These are phyloP conservation scores for Penicillium alfredii DNA, from an alignment of 495 filamentous ascomycete genomes.

Conservation along the genomic window DNA sequence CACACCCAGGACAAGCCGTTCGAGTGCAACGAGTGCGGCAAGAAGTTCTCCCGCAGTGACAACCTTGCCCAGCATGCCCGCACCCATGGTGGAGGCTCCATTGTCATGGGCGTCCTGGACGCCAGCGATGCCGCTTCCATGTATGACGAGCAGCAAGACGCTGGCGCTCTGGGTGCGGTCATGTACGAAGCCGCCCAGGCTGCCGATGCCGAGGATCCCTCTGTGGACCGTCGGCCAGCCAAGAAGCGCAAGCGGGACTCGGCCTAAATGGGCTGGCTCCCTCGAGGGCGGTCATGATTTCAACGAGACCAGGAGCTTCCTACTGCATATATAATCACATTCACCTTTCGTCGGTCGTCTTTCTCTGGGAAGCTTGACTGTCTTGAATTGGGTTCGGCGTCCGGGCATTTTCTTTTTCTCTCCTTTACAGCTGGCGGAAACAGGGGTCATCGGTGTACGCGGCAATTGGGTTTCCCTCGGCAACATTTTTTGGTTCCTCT, in stretches of 20 bases:
- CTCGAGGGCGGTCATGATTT: conserved; percentile 14
- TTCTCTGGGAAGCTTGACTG: conserved; percentile 11
- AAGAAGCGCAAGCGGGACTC: conserved; percentile 77
- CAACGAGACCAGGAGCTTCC: conserved; percentile 42
- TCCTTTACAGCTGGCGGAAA: conserved; percentile 29
- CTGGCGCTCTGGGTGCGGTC: conserved; percentile 57
- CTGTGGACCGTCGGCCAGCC: conserved; percentile 42
- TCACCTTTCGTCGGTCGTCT: conserved; percentile 17
- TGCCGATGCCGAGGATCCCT: conserved; percentile 42
- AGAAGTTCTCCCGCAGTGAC: conserved; percentile 98
- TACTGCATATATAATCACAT: conserved; percentile 30
- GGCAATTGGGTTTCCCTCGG: conserved; percentile 9
- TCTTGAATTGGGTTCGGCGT: conserved; percentile 40
- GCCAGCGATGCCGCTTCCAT: conserved; percentile 48
- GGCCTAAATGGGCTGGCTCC: conserved; percentile 15
- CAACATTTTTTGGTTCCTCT: too few relatives aligned
- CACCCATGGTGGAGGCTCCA: conserved; percentile 84
- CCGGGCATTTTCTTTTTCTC: conserved; percentile 34
- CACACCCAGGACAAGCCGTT: conserved; percentile 99
- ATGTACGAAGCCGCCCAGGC: conserved; percentile 73
- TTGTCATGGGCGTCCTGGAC: conserved; percentile 83
- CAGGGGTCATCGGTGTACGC: conserved; percentile 26
- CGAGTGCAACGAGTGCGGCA: conserved; percentile 93
- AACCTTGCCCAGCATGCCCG: conserved; percentile 95
- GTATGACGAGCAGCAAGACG: conserved; percentile 51